Evolutionary conservation across 2,329 filamentous ascomycete species (phyloP).

Genomic region (Lachnellula cervina): DNA sequence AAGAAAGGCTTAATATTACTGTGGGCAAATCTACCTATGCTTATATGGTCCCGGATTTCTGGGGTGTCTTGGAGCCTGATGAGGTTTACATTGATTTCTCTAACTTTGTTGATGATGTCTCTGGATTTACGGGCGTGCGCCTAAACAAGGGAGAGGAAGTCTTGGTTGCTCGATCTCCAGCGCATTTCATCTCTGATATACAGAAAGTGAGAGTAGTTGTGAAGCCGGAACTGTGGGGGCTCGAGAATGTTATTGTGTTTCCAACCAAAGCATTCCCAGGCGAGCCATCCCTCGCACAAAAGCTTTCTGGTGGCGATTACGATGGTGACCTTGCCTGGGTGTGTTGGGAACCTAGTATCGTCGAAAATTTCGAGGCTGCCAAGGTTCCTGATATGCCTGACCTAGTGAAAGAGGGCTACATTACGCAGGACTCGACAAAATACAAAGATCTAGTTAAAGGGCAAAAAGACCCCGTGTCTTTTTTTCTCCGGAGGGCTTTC

Average conservation of each 20-base stretch:
- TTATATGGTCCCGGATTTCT: conserved; percentile 66
- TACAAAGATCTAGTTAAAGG: conserved; percentile 25
- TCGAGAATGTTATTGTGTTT: conserved; percentile 81
- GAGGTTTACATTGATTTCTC: conserved; percentile 68
- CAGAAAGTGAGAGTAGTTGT: conserved; percentile 61
- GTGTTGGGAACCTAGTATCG: conserved; percentile 66
- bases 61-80: conserved; percentile 52
- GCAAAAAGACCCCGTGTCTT: conserved; percentile 13
- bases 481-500: conserved; percentile 51
- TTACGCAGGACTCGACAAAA: conserved; percentile 44
- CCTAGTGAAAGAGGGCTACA: conserved; percentile 43
- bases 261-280: conserved; percentile 47
- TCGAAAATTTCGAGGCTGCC: conserved; percentile 62
- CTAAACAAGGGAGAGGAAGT: conserved; percentile 56
- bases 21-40: conserved; percentile 57
- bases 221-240: conserved; percentile 53
- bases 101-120: conserved; percentile 48
- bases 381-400: conserved; percentile 42
- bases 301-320: conserved; percentile 75
- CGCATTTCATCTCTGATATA: conserved; percentile 66
- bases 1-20: conserved; percentile 54
- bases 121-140: conserved; percentile 48
- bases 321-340: conserved; percentile 77
- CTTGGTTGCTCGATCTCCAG: conserved; percentile 64
- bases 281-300: conserved; percentile 57